Conservation (phyloP, 148 eudicot species). For the Tetragonia tetragonoides region DNA sequence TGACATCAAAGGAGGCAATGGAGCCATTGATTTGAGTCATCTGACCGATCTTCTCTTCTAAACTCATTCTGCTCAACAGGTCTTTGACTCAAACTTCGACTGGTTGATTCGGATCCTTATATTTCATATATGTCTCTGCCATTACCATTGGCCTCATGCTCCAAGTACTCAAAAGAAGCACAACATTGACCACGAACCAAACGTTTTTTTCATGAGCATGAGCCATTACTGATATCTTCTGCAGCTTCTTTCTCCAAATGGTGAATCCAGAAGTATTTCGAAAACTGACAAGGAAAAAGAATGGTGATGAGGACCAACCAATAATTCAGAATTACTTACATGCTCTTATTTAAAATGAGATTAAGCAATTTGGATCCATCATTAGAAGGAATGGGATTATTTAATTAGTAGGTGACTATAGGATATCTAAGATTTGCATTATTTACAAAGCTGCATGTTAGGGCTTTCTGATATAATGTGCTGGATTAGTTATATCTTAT, state of each 20-base stretch:
- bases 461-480: too few species aligned
- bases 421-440: too few species aligned
- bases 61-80: constrained; percentile 32
- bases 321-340: not conserved
- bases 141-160: constrained; percentile 2
- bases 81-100: constrained; percentile 33
- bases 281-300: too few species aligned
- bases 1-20: constrained; percentile 22
- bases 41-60: constrained; percentile 38
- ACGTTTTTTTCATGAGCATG: not conserved
- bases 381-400: too few species aligned
- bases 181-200: constrained; percentile 1
- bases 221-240: too few species aligned
- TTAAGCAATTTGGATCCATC: too few species aligned
- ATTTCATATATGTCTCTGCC: constrained; percentile 12
- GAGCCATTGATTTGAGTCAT: constrained; percentile 35
- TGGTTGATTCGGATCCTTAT: constrained; percentile 26
- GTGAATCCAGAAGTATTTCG: not conserved
- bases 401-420: too few species aligned
- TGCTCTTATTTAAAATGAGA: too few species aligned
- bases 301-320: not conserved
- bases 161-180: constrained; percentile 12
- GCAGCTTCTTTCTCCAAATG: not conserved
- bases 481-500: too few species aligned
- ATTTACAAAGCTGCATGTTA: too few species aligned